These are phyloP conservation scores for Rosa lucieae DNA, from an alignment of 306 rosid species.

Conservation along the genomic window DNA sequence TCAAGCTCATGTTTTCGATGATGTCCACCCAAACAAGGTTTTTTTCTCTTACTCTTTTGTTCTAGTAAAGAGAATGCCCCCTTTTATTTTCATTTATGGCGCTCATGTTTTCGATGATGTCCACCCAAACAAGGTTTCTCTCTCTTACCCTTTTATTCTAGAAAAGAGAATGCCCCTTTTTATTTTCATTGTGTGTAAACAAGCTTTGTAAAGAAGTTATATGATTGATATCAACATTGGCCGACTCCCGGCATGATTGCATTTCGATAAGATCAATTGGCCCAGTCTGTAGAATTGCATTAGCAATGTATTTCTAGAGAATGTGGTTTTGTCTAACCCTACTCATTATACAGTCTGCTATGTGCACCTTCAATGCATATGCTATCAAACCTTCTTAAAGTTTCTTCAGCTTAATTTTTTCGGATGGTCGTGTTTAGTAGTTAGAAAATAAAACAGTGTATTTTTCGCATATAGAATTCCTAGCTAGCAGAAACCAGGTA, in stretches of 20 bases:
- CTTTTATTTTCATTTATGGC: constrained; percentile 47
- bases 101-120: constrained; percentile 98
- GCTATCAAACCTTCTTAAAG: background rate
- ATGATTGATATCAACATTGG: background rate
- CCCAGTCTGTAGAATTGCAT: background rate
- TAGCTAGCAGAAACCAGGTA: background rate
- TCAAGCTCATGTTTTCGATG: constrained; percentile 97
- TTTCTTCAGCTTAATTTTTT: background rate
- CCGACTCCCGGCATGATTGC: background rate
- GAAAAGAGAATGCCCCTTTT: background rate
- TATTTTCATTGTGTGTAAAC: background rate
- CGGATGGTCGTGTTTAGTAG: background rate
- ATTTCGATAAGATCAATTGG: background rate
- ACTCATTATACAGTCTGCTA: background rate
- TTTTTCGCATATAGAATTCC: background rate
- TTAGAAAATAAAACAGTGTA: background rate
- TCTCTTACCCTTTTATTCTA: constrained; percentile 26
- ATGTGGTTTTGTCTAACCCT: background rate
- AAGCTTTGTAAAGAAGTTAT: background rate
- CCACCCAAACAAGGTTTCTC: constrained; percentile 86
- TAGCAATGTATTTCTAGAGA: background rate
- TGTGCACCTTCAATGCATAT: background rate
- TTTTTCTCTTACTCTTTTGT: constrained; percentile 27
- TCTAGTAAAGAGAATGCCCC: background rate
- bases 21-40: constrained; percentile 96